A percentile compares a stretch with the other conserved stretches of the same genome.
Evolutionary conservation across 2,329 filamentous ascomycete genomes (phyloP).

Genomic region (Microdochium paspali): DNA sequence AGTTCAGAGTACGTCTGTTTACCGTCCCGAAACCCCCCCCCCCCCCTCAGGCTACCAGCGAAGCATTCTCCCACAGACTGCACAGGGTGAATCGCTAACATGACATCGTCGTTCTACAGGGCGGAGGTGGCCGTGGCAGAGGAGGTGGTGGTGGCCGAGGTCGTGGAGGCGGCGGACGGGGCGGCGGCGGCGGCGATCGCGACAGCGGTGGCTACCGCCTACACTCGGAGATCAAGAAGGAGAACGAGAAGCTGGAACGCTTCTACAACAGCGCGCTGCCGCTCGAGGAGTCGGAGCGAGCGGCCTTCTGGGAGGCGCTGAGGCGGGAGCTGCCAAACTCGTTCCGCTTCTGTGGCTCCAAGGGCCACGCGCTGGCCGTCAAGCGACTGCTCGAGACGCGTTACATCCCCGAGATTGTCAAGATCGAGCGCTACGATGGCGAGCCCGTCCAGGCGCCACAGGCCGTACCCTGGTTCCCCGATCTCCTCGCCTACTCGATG

Average conservation of each 20-base stretch:
- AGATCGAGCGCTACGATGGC: slow-evolving; percentile 76
- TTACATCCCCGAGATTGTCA: slow-evolving; percentile 84
- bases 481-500: slow-evolving; percentile 94
- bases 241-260: slow-evolving; percentile 75
- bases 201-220: slow-evolving; percentile 21
- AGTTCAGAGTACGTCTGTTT: slow-evolving; percentile 16
- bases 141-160: slow-evolving; percentile 21
- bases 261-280: slow-evolving; percentile 78
- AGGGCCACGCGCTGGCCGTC: slow-evolving; percentile 88
- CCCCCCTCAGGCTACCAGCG: too few species aligned
- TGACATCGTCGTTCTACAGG: neutral
- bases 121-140: slow-evolving; percentile 16
- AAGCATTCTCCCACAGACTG: neutral
- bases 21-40: too few species aligned
- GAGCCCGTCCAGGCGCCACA: slow-evolving; percentile 71
- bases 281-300: slow-evolving; percentile 67
- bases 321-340: slow-evolving; percentile 87
- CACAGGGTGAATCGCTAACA: neutral
- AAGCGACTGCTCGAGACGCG: slow-evolving; percentile 78
- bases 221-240: slow-evolving; percentile 59
- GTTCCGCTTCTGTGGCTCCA: slow-evolving; percentile 94
- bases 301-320: slow-evolving; percentile 76
- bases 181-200: slow-evolving; percentile 22
- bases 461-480: slow-evolving; percentile 85
- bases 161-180: slow-evolving; percentile 32